Evolutionary conservation across 768 basidiomycete genomes (phyloP), one percentile per base, ranked within the genome.

Genomic region (Boletus vermiculosoides): DNA sequence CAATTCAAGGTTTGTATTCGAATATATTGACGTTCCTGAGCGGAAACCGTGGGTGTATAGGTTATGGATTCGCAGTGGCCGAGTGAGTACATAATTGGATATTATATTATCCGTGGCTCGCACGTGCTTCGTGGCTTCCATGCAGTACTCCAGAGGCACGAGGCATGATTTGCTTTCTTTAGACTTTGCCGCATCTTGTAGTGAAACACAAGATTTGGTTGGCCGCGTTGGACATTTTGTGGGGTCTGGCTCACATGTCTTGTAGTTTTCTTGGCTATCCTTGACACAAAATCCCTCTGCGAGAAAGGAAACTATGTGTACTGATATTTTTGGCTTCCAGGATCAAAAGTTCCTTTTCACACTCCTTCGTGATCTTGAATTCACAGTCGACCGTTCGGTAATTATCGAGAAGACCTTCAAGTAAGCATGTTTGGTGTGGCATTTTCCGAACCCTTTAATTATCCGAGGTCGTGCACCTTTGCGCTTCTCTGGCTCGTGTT

Each of bases 381-480:
- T 84, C 72, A 69, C 76, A 46, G 73, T 79, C 22, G 80, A 83
- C 63, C 75, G 79, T 25, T 68, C 73, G 51, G 69, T 83, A 62
- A 77, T 83, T 62, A 80, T 85, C 61, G 82, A 86, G 75, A 85
- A 85, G 75, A 80, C 77, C 47, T 76, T 83, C 68, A 85, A 84
- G 84, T 86, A 66, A 76, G 83, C 40, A 58, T 36, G 31, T 58
- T 54, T 55, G 54, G 5, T 28, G 45, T 67, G 60, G 62, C 55
- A 49, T 50, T 58, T 61, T 50, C 56, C 62, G 61, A 54, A 37
- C 52, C 50, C 59, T 63, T 62, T 60, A 55, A 63, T 71, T 64
- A 63, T 62, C 53, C 58, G 62, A 57, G 54, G 39, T 54, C n/a
- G 50, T 52, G 45, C n/a, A n/a, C 25, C 48, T 33, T 31, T 28